A percentile compares a stretch with the other conserved stretches of the same genome.
Evolutionary conservation across 2,329 filamentous ascomycete species (phyloP).

Genomic region (Talaromyces sp.): DNA sequence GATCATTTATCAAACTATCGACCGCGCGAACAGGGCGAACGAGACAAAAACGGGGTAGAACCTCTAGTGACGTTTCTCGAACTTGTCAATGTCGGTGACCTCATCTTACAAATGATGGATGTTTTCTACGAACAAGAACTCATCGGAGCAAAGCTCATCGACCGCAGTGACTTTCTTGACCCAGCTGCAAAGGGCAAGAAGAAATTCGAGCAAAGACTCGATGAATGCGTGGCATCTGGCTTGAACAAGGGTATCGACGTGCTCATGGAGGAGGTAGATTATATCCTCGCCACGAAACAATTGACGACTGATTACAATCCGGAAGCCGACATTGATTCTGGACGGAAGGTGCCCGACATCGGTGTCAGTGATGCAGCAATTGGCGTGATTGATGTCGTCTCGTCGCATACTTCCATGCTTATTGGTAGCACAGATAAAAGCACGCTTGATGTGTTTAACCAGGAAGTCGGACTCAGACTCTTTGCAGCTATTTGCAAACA

Average conservation of each 20-base stretch:
- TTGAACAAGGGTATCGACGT: constrained; percentile 98
- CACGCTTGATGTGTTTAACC: constrained; percentile 97
- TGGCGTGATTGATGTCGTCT: constrained; percentile 80
- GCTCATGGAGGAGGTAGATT: constrained; percentile 97
- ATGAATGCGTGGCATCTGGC: constrained; percentile 92
- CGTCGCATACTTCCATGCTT: constrained; percentile 87
- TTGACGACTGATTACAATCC: constrained; percentile 89
- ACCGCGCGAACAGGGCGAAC: constrained; percentile 68
- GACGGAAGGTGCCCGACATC: constrained; percentile 37
- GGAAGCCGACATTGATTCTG: constrained; percentile 36
- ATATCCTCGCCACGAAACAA: constrained; percentile 86
- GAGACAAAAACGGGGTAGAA: constrained; percentile 71
- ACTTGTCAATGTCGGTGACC: constrained; percentile 93
- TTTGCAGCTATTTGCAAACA: constrained; percentile 95
- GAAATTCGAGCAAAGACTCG: constrained; percentile 97
- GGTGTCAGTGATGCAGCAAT: constrained; percentile 77
- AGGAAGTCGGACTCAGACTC: constrained; percentile 89
- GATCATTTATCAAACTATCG: constrained; percentile 88
- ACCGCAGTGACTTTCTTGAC: constrained; percentile 92
- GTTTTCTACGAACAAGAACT: constrained; percentile 98
- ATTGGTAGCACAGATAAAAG: constrained; percentile 95
- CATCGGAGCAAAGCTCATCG: constrained; percentile 74
- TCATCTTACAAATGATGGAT: constrained; percentile 98
- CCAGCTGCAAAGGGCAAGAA: constrained; percentile 93
- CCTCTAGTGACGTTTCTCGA: constrained; percentile 95